These are phyloP conservation scores for Fusarium brachygibbosum DNA, from an alignment of 2,329 filamentous ascomycete species.

Conservation along the genomic window DNA sequence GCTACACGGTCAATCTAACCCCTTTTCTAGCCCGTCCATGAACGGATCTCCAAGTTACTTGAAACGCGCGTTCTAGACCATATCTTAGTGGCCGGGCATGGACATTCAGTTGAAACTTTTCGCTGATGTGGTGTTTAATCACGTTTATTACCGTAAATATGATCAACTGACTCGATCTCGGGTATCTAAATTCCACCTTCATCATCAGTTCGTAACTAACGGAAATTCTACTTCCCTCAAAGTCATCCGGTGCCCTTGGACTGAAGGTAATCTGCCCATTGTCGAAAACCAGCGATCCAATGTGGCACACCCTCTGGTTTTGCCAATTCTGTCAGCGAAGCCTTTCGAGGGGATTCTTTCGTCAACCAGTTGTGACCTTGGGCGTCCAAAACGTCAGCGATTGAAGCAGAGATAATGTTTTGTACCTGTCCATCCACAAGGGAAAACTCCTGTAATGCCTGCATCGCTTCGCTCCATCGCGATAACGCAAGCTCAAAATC, in stretches of 20 bases:
- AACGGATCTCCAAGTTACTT: conserved; percentile 18
- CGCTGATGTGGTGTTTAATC: not conserved
- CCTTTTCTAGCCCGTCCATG: conserved; percentile 32
- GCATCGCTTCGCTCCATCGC: conserved; percentile 42
- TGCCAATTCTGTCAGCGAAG: conserved; percentile 37
- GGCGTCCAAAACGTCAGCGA: conserved; percentile 39
- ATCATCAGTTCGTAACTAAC: conserved; percentile 4
- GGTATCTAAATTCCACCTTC: conserved; percentile 34
- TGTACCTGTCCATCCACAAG: conserved; percentile 39
- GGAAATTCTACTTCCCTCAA: not conserved
- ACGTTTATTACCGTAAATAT: not conserved
- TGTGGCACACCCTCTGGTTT: conserved; percentile 40
- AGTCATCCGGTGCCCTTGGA: conserved; percentile 16
- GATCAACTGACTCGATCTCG: conserved; percentile 15
- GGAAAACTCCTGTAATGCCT: conserved; percentile 39
- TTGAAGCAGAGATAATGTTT: conserved; percentile 38
- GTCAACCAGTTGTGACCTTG: conserved; percentile 42
- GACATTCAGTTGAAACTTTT: conserved; percentile 8
- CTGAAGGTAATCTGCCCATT: conserved; percentile 40
- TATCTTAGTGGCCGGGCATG: conserved; percentile 1
- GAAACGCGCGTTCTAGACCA: conserved; percentile 35
- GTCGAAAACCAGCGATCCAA: conserved; percentile 42
- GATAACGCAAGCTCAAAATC: conserved; percentile 36
- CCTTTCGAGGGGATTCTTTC: conserved; percentile 37
- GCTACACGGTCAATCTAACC: conserved; percentile 23